phyloP scores from a whole-genome alignment of 306 rosid species.

The Luffa acutangula region DNA sequence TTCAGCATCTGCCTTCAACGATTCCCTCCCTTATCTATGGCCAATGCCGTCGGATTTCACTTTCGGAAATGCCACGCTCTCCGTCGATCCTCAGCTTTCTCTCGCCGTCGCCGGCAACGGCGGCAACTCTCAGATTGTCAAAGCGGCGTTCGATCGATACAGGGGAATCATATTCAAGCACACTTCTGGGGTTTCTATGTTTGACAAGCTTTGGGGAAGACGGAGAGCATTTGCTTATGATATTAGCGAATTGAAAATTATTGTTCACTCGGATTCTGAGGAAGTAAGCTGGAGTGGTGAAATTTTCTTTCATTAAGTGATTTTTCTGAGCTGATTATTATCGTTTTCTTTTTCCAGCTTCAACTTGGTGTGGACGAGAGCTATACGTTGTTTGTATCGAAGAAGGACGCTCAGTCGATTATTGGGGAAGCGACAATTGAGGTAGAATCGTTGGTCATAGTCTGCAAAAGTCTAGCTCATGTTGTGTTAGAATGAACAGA shows the following conservation, averaged over 20 bases:
- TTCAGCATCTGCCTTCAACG: slow-evolving; percentile 14
- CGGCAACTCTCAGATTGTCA: slow-evolving; percentile 33
- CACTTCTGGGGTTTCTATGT: slow-evolving; percentile 14
- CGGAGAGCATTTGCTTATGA: slow-evolving; percentile 21
- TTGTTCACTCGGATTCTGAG: slow-evolving; percentile 41
- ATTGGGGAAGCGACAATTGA: slow-evolving; percentile 51
- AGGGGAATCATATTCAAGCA: slow-evolving; percentile 55
- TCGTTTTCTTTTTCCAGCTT: slow-evolving; percentile 37
- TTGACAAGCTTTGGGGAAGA: slow-evolving; percentile 27
- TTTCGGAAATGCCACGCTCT: slow-evolving; percentile 43
- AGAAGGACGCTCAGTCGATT: slow-evolving; percentile 35
- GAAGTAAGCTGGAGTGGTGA: slow-evolving; percentile 26
- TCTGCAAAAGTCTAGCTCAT: background rate
- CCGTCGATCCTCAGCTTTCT: slow-evolving; percentile 64
- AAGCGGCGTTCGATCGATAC: slow-evolving; percentile 65
- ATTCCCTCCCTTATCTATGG: slow-evolving; percentile 63
- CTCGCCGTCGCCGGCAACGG: slow-evolving; percentile 35
- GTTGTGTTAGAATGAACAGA: background rate
- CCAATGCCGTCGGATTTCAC: slow-evolving; percentile 64
- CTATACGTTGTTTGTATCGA: slow-evolving; percentile 50
- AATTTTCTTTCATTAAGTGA: background rate
- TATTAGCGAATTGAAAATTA: slow-evolving; percentile 37
- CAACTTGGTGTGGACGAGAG: slow-evolving; percentile 93
- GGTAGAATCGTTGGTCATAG: slow-evolving; percentile 25
- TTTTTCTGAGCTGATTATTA: background rate